Evolutionary conservation across 441 rosid species (phyloP).

Genomic region (Adansonia gregorii): DNA sequence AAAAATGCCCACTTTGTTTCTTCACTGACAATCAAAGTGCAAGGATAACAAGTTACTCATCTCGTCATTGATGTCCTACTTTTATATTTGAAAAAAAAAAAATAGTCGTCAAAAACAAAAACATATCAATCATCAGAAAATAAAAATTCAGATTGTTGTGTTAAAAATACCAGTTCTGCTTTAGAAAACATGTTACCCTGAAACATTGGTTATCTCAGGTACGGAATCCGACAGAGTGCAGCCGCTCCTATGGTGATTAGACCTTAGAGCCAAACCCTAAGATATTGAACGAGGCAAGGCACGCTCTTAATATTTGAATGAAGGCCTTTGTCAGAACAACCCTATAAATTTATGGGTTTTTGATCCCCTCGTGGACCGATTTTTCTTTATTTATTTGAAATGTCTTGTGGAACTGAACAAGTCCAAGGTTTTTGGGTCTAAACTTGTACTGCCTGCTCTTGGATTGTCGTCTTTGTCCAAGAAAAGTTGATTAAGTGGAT

Average conservation of each 20-base stretch:
- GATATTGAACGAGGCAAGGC: not conserved
- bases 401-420: not conserved
- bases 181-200: not conserved
- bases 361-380: not conserved
- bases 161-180: not conserved
- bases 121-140: not conserved
- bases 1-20: constrained; percentile 55
- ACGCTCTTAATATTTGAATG: not conserved
- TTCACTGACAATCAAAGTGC: constrained; percentile 78
- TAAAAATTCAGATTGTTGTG: not conserved
- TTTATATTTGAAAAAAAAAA: not conserved
- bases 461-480: not conserved
- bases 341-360: not conserved
- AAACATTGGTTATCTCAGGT: not conserved
- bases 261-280: constrained; percentile 12
- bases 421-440: not conserved
- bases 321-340: not conserved
- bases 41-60: constrained; percentile 66
- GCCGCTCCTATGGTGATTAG: not conserved
- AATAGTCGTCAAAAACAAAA: not conserved
- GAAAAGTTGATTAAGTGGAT: not conserved
- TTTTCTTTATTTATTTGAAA: not conserved
- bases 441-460: not conserved
- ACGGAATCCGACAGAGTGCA: not conserved
- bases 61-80: constrained; percentile 62